Conservation (phyloP, 1,139 yeast genomes). For the Blastobotrys apis region DNA sequence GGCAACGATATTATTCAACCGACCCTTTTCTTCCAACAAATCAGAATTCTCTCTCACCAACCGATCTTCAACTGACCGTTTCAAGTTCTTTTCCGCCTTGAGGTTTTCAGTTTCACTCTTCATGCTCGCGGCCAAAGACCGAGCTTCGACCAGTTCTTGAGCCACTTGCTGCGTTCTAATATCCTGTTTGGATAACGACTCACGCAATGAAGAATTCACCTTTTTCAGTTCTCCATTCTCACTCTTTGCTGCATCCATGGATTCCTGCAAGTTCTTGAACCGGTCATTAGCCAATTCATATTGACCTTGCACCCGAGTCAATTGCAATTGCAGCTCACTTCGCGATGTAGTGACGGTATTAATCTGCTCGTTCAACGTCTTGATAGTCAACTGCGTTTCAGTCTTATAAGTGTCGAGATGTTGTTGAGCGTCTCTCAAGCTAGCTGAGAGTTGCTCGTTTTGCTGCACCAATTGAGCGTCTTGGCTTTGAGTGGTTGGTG, state of each 20-base stretch:
- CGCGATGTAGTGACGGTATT: constrained; percentile 45
- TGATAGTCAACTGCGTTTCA: constrained; percentile 43
- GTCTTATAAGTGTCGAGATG: constrained; percentile 38
- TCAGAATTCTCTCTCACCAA: constrained; percentile 51
- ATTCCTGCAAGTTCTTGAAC: constrained; percentile 32
- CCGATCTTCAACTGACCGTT: constrained; percentile 49
- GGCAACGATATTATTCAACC: constrained; percentile 55
- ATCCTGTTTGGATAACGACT: constrained; percentile 50
- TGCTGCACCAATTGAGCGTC: constrained; percentile 33
- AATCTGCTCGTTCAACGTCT: constrained; percentile 41
- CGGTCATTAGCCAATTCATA: constrained; percentile 47
- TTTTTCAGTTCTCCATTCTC: constrained; percentile 46
- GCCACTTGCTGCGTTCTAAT: constrained; percentile 52
- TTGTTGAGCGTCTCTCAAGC: constrained; percentile 35
- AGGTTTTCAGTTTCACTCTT: constrained; percentile 48
- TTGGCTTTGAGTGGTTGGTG: constrained; percentile 13
- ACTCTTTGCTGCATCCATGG: constrained; percentile 38
- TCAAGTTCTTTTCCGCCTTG: constrained; percentile 52
- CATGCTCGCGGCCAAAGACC: constrained; percentile 38
- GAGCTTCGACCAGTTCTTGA: constrained; percentile 49
- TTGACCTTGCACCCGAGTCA: constrained; percentile 47
- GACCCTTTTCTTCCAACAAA: constrained; percentile 55
- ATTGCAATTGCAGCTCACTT: constrained; percentile 43
- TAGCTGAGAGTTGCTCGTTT: constrained; percentile 34
- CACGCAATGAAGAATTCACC: constrained; percentile 51